Evolutionary conservation across 495 filamentous ascomycete species (phyloP).

Genomic region (Podospora pseudoanserina): DNA sequence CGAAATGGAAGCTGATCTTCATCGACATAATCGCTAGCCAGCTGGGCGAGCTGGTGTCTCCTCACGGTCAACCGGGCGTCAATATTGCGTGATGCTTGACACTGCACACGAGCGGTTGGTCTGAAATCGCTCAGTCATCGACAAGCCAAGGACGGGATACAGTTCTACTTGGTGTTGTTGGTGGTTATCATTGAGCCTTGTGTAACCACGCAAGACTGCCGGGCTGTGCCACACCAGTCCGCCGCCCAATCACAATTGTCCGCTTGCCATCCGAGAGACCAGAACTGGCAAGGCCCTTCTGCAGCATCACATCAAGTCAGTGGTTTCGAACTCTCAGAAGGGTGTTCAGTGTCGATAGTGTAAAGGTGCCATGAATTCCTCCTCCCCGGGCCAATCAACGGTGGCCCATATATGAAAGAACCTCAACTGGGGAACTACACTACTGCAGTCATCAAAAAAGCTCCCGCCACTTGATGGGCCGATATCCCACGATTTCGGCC

Average conservation of each 20-base stretch:
- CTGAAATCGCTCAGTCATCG: background rate
- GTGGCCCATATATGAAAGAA: background rate
- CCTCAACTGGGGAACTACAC: background rate
- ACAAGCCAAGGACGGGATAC: background rate
- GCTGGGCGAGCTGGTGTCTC: background rate
- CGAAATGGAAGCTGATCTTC: background rate
- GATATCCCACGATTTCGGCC: background rate
- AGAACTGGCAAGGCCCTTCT: background rate
- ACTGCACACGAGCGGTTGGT: background rate
- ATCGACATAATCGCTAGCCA: background rate
- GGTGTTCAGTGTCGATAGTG: background rate
- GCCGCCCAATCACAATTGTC: background rate
- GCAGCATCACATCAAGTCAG: background rate
- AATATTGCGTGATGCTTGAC: background rate
- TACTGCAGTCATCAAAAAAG: background rate
- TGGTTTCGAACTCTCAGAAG: background rate
- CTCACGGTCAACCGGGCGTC: background rate
- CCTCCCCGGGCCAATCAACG: background rate
- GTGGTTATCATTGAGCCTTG: background rate
- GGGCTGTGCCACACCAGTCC: background rate
- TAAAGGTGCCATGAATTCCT: background rate
- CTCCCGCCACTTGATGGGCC: background rate
- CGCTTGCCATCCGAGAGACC: background rate
- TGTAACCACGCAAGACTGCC: background rate
- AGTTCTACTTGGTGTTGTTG: background rate